Percentiles rank a stretch among this genome's conserved stretches.
These are phyloP conservation scores for Claviceps humidiphila DNA, from an alignment of 2,329 filamentous ascomycete species.

Conservation along the genomic window DNA sequence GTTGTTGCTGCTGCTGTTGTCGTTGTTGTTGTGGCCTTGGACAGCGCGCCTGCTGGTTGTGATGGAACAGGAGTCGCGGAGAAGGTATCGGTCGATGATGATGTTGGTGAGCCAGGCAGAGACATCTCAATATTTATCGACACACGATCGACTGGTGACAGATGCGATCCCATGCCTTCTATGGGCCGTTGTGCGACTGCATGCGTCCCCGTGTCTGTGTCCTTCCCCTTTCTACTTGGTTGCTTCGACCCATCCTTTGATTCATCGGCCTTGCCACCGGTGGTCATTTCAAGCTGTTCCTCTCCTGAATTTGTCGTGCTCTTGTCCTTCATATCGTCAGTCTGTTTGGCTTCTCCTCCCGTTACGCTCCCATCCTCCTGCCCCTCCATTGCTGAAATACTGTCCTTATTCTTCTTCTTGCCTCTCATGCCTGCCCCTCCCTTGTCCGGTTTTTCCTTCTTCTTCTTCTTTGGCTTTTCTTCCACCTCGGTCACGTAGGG, in stretches of 20 bases:
- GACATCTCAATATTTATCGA: not conserved
- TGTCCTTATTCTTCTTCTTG: conserved; percentile 18
- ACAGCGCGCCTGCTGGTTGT: conserved; percentile 7
- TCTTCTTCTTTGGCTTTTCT: conserved; percentile 50
- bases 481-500: conserved; percentile 49
- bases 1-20: conserved; percentile 4
- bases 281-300: not conserved
- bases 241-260: not conserved
- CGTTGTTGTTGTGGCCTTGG: conserved; percentile 3
- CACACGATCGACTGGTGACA: not conserved
- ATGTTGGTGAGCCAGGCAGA: not conserved
- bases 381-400: conserved; percentile 8
- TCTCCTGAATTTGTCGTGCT: not conserved
- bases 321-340: conserved; percentile 9
- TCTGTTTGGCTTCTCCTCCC: conserved; percentile 1
- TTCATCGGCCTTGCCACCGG: not conserved
- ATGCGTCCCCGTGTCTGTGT: not conserved
- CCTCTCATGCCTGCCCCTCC: conserved; percentile 13
- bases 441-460: conserved; percentile 30
- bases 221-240: not conserved
- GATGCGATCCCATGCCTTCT: not conserved
- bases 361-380: not conserved
- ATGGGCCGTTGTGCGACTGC: not conserved
- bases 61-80: conserved; percentile 9
- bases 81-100: not conserved